A percentile compares a stretch with the other conserved stretches of the same genome.
These are phyloP conservation scores for Domatiomyces catenatus DNA, from an alignment of 2,329 filamentous ascomycete genomes.

Conservation along the genomic window DNA sequence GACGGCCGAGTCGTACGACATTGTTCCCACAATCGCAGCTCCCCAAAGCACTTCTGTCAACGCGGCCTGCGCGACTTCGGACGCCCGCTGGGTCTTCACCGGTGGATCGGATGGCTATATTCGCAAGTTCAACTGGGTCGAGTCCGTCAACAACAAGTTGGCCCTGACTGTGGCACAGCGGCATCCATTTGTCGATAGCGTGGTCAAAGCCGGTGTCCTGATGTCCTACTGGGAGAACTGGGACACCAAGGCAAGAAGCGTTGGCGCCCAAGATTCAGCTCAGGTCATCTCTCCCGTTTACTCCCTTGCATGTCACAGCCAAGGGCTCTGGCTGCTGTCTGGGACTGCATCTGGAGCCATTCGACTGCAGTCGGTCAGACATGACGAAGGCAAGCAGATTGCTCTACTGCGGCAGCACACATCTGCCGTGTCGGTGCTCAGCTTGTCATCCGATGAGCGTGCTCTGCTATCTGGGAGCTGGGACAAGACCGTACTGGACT, in stretches of 20 bases:
- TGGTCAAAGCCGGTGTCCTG: constrained; percentile 83
- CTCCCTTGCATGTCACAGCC: constrained; percentile 76
- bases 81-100: constrained; percentile 88
- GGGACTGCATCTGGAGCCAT: constrained; percentile 83
- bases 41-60: constrained; percentile 95
- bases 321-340: constrained; percentile 80
- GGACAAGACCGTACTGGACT: constrained; percentile 89
- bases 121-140: constrained; percentile 87
- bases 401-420: constrained; percentile 66
- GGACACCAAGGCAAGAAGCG: constrained; percentile 39
- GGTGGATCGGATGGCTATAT: constrained; percentile 93
- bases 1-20: constrained; percentile 71
- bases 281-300: constrained; percentile 75
- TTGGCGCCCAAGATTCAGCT: constrained; percentile 32
- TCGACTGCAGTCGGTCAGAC: constrained; percentile 80
- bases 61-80: constrained; percentile 75
- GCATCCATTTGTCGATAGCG: constrained; percentile 93
- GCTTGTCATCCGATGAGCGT: constrained; percentile 67
- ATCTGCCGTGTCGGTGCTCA: constrained; percentile 80
- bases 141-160: constrained; percentile 87
- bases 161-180: constrained; percentile 86
- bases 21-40: constrained; percentile 90
- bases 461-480: constrained; percentile 84
- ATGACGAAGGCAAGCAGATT: constrained; percentile 87
- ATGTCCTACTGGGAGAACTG: constrained; percentile 99